Evolutionary conservation across 352 stramenopile genomes (phyloP), one percentile per base, ranked within the genome.

Genomic region (Pythium periplocum): DNA sequence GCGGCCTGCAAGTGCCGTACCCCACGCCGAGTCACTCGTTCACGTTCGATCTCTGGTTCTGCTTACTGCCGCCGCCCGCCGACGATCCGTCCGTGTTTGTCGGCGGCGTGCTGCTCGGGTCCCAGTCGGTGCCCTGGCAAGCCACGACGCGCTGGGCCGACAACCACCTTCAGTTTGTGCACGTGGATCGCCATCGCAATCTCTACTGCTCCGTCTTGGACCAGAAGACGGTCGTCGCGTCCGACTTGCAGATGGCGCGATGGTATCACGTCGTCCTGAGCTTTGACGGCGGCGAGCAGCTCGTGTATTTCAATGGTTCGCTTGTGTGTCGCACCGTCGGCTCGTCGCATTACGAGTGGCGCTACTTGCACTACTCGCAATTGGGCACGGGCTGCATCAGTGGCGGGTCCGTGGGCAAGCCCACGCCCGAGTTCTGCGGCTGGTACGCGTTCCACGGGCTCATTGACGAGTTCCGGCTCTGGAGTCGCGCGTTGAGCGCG

Each of bases 351-450:
- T 47, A 59, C 52, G 58, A 59, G 47, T 87, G 79, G 76, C 38
- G 44, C 1, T 75, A 73, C 33, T 43, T 90, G 3, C 60, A 63
- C 10, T 66, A 86, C 52, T 66, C 71, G 10, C 83, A 78, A 39
- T 51, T 90, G 34, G 79, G 79, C 45, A 74, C 72, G 1, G 79
- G 79, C 6, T 85, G 71, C 56, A 77, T 87, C 43, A 83, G 72
- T 38, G 63, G 65, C 1, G 64, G 66, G 17, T 75, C 72, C 1
- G 77, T 72, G 39, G 58, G 49, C 33, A 65, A 57, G 32, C 78
- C 75, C 5, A 67, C 79, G 54, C 62, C 79, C 1, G 66, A 77
- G 38, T 4, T 40, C 36, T 31, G 59, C 35, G 30, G 44, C 17
- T 33, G 45, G 49, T 32, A 60, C n/a, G 32, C 54, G 48, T 36